A percentile compares a stretch with the other conserved stretches of the same genome.
phyloP scores from a whole-genome alignment of 306 rosid species.

The Castanea crenata region DNA sequence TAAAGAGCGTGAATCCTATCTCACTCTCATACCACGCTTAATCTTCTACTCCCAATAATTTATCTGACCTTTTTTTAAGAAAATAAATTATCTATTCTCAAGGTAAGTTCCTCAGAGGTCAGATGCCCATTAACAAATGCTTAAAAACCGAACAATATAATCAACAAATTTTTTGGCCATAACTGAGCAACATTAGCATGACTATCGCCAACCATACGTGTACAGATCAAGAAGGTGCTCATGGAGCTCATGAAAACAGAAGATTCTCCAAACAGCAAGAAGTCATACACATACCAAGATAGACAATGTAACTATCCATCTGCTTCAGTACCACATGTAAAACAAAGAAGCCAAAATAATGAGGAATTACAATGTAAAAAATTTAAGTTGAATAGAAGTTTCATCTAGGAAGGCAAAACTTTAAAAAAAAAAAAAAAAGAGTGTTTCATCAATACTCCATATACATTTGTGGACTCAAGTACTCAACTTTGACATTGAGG shows the following conservation, averaged over 20 bases:
- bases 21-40: constrained; percentile 29
- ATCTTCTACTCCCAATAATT: constrained; percentile 19
- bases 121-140: constrained; percentile 23
- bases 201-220: constrained; percentile 33
- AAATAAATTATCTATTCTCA: constrained; percentile 6
- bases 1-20: constrained; percentile 34
- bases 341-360: constrained; percentile 30
- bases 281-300: constrained; percentile 32
- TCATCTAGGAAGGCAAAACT: neutral
- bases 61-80: neutral
- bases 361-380: constrained; percentile 20
- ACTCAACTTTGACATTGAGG: constrained; percentile 31
- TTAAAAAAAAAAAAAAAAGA: neutral
- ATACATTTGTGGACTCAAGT: neutral
- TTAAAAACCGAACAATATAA: constrained; percentile 24
- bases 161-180: constrained; percentile 30
- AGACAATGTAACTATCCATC: constrained; percentile 33
- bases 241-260: constrained; percentile 39
- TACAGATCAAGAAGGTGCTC: constrained; percentile 28
- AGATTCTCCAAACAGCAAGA: constrained; percentile 33
- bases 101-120: constrained; percentile 24
- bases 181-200: constrained; percentile 27
- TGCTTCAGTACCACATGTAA: constrained; percentile 37
- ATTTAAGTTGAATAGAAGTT: constrained; percentile 26
- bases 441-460: constrained; percentile 24